Percentiles rank a stretch among this genome's conserved stretches.
These are phyloP conservation scores for Leishmania lainsoni DNA, from an alignment of 208 protist genomes.

Conservation along the genomic window DNA sequence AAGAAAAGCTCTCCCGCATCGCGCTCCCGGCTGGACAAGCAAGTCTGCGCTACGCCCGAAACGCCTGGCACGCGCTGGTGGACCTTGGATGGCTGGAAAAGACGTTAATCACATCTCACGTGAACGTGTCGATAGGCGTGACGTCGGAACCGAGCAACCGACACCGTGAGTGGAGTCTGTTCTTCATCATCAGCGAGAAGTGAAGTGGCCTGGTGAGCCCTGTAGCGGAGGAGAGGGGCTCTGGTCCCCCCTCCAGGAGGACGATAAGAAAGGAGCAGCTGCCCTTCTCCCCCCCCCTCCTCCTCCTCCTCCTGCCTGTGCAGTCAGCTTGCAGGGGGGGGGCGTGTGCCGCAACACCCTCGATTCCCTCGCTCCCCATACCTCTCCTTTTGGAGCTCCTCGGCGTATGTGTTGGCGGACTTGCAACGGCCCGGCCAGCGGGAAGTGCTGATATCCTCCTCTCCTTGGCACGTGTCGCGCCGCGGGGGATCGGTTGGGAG, in stretches of 20 bases:
- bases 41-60: slow-evolving; percentile 12
- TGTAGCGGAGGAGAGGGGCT: background rate
- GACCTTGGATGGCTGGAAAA: slow-evolving; percentile 39
- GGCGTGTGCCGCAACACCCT: too few species aligned
- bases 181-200: slow-evolving; percentile 43
- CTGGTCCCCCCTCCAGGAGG: background rate
- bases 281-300: background rate
- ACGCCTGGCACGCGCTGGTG: slow-evolving; percentile 11
- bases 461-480: slow-evolving; percentile 22
- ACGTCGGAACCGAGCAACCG: slow-evolving; percentile 16
- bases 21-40: slow-evolving; percentile 14
- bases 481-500: background rate
- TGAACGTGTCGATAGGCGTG: slow-evolving; percentile 65
- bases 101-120: slow-evolving; percentile 36
- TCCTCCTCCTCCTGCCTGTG: background rate
- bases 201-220: background rate
- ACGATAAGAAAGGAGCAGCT: background rate
- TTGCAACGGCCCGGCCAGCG: too few species aligned
- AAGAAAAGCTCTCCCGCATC: background rate
- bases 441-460: slow-evolving; percentile 18
- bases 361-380: background rate
- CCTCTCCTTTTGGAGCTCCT: background rate
- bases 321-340: too few species aligned
- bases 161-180: slow-evolving; percentile 37
- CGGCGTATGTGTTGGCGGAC: too few species aligned